Base-by-base conservation (phyloP, 2,329 filamentous ascomycete genomes). In the Lasiodiplodia theobromae region DNA sequence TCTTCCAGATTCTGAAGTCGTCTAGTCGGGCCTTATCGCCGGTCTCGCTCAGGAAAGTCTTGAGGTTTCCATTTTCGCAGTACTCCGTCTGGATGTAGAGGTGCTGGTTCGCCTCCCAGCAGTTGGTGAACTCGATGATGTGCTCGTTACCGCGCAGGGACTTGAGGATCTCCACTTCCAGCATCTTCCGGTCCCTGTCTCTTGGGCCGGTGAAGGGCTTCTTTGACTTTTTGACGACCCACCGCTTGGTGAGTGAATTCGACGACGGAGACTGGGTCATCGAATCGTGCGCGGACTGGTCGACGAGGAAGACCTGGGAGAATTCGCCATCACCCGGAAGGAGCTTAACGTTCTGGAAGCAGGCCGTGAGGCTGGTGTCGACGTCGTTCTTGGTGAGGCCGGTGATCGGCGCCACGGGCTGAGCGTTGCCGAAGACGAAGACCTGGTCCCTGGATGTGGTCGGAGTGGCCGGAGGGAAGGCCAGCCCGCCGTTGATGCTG, bases 1-100 rank as follows among this genome's bases (percentile, higher is more conserved):
- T 95, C 83, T 99, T 99, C 93, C 96, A 99, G 79, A 98, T 97
- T 70, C 96, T 89, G 82, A 99, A 99, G 78, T 98, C 96, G 80
- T 99, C 96, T 72, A 99, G 82, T 73, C 95, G 88, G 57, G 93
- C 94, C 77, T 92, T 93, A 70, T 91, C 86, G 28, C 96, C 96
- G 70, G 93, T 89, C 69, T 91, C 88, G n/a, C 88, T 87, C 37
- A 99, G 85, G 77, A 98, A 99, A 18, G 89, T 86, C 77, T 96
- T 92, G 53, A 99, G 83, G 70, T 93, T 97, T 18, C 96, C 96
- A 77, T 97, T 93, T 77, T 97, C 94, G 76, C 96, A 99, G 77
- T 91, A 98, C 77, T 99, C 96, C 0, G 95, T 98, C 82, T 98
- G 95, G 70, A 99, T 98, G 82, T 97, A 99, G 11, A 99, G 87